Evolutionary conservation across 495 filamentous ascomycete genomes (phyloP).

Genomic region (Hypoxylon trugodes): DNA sequence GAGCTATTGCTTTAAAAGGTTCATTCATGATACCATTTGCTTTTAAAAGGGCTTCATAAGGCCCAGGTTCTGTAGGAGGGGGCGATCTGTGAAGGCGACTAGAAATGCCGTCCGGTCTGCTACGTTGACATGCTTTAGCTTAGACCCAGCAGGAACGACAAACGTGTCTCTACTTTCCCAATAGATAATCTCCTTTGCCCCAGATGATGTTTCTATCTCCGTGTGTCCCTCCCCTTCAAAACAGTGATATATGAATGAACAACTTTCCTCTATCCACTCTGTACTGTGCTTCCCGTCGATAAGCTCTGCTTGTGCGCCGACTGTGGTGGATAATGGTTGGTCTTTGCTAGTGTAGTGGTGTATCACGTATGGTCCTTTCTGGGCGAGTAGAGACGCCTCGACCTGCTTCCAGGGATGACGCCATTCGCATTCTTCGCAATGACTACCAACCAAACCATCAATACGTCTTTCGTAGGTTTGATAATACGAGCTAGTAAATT

Average conservation of each 20-base stretch:
- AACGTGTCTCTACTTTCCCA: background rate
- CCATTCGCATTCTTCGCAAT: constrained; percentile 1
- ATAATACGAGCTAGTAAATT: too few species aligned
- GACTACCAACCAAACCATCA: too few species aligned
- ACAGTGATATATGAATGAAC: background rate
- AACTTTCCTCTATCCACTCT: background rate
- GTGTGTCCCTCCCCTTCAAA: background rate
- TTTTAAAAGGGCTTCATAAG: background rate
- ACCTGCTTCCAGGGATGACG: background rate
- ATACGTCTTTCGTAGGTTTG: too few species aligned
- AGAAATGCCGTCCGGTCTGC: background rate
- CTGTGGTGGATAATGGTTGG: background rate
- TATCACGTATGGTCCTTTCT: background rate
- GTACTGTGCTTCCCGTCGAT: background rate
- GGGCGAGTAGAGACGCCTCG: background rate
- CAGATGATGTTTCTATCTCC: background rate
- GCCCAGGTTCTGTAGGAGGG: background rate
- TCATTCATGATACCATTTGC: too few species aligned
- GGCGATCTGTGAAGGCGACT: background rate
- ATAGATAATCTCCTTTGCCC: background rate
- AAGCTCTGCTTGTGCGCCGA: background rate
- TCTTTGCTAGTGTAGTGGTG: background rate
- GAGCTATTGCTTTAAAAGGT: too few species aligned
- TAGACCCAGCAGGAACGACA: background rate
- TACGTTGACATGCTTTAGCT: background rate